These are phyloP conservation scores for Piloderma croceum DNA, from an alignment of 768 basidiomycete species.

Conservation along the genomic window DNA sequence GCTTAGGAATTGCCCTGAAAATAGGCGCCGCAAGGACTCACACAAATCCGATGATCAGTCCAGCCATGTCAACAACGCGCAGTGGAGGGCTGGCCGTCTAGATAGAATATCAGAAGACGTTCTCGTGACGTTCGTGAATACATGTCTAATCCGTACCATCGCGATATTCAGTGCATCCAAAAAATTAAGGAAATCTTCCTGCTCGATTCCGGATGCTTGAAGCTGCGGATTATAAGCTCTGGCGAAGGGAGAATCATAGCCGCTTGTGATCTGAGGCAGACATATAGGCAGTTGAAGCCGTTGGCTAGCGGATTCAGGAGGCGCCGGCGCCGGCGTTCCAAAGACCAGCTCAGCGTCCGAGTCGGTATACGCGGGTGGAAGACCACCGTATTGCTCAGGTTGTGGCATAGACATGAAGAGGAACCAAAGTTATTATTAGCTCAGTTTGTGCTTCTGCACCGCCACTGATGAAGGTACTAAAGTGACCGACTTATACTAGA, in stretches of 20 bases:
- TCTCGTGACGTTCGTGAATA: too few relatives aligned
- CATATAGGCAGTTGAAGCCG: constrained; percentile 15
- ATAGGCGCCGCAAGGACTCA: constrained; percentile 7
- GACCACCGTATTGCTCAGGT: too few relatives aligned
- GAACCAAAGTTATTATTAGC: too few relatives aligned
- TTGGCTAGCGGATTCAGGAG: constrained; percentile 1
- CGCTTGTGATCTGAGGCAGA: constrained; percentile 16
- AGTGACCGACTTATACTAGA: too few relatives aligned
- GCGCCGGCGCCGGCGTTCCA: constrained; percentile 10
- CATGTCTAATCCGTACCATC: too few relatives aligned
- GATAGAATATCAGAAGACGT: too few relatives aligned
- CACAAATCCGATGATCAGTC: constrained; percentile 20
- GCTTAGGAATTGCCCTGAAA: too few relatives aligned
- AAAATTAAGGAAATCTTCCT: constrained; percentile 18
- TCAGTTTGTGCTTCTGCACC: too few relatives aligned
- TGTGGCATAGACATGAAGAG: too few relatives aligned
- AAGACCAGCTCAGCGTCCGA: too few relatives aligned
- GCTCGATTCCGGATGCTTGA: constrained; percentile 12
- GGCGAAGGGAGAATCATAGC: constrained; percentile 17
- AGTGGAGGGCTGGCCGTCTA: constrained; percentile 22
- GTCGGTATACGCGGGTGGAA: too few relatives aligned
- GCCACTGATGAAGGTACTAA: too few relatives aligned
- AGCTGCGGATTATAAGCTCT: constrained; percentile 15
- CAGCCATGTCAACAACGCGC: constrained; percentile 16
- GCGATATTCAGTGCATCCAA: constrained; percentile 21